Conservation (phyloP, 768 basidiomycete genomes). For the Tricholomella constricta region DNA sequence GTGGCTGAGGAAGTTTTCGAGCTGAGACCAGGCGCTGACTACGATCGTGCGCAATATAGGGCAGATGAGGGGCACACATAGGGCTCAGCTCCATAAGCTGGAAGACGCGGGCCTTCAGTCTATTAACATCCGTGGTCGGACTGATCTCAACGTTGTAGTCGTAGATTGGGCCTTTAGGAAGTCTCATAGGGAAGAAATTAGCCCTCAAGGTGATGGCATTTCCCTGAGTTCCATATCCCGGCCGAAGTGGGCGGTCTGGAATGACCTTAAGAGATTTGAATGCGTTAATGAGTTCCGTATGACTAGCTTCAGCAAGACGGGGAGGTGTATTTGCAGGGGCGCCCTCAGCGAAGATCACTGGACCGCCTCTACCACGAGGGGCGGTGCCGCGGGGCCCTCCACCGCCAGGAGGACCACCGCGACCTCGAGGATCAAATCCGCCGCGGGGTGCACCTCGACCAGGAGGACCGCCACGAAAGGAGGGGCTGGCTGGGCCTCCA, state of each 20-base stretch:
- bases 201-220: conserved; percentile 51
- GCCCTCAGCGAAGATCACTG: conserved; percentile 41
- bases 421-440: conserved; percentile 20
- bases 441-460: conserved; percentile 25
- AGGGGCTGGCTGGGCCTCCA: conserved; percentile 20
- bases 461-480: conserved; percentile 23
- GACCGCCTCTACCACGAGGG: conserved; percentile 28
- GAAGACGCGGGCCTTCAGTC: conserved; percentile 53
- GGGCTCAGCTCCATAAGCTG: conserved; percentile 50
- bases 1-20: conserved; percentile 44
- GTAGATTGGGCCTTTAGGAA: conserved; percentile 49
- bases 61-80: conserved; percentile 33
- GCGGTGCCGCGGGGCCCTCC: conserved; percentile 25
- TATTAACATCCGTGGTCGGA: conserved; percentile 46
- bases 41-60: conserved; percentile 55
- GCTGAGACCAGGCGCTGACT: conserved; percentile 50
- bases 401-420: conserved; percentile 23
- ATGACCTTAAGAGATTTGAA: conserved; percentile 36
- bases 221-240: conserved; percentile 58
- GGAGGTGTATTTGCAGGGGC: conserved; percentile 36
- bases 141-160: conserved; percentile 58
- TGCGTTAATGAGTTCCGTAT: conserved; percentile 39
- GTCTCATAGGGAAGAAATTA: conserved; percentile 61
- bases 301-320: conserved; percentile 34
- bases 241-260: conserved; percentile 49